A percentile compares a stretch with the other conserved stretches of the same genome.
These are phyloP conservation scores for Acacia concinna DNA, from an alignment of 331 rosid species.

Conservation along the genomic window DNA sequence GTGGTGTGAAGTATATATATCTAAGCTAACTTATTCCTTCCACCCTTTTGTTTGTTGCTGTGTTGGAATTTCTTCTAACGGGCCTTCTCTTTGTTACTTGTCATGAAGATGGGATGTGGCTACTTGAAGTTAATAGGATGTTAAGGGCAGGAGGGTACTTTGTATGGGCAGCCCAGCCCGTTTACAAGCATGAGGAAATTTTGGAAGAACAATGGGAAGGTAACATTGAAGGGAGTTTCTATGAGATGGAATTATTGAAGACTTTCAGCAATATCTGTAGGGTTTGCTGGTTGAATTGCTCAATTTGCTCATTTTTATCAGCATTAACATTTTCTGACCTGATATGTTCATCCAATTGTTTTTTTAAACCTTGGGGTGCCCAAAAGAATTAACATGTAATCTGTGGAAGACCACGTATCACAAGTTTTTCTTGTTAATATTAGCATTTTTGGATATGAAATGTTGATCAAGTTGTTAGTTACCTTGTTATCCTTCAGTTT, in stretches of 20 bases:
- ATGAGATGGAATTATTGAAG: slow-evolving; percentile 18
- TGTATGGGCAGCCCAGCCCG: slow-evolving; percentile 99
- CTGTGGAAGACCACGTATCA: neutral
- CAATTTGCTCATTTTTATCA: neutral
- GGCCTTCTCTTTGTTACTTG: slow-evolving; percentile 28
- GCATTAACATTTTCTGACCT: slow-evolving; percentile 22
- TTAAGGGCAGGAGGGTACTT: slow-evolving; percentile 96
- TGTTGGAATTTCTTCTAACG: slow-evolving; percentile 32
- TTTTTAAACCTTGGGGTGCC: neutral
- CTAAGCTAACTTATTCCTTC: neutral
- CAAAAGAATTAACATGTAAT: slow-evolving; percentile 14
- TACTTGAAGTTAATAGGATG: slow-evolving; percentile 91
- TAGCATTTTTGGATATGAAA: slow-evolving; percentile 13
- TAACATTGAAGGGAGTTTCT: slow-evolving; percentile 32
- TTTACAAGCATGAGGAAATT: slow-evolving; percentile 84
- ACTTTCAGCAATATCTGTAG: slow-evolving; percentile 9
- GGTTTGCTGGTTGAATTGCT: slow-evolving; percentile 13
- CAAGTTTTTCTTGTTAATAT: neutral
- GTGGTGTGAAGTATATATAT: neutral
- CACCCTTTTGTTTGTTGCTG: slow-evolving; percentile 13
- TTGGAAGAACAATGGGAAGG: slow-evolving; percentile 95
- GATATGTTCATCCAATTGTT: slow-evolving; percentile 5
- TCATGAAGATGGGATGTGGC: slow-evolving; percentile 81
- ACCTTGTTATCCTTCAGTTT: slow-evolving; percentile 24
- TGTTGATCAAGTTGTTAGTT: slow-evolving; percentile 9